These are phyloP conservation scores for Bolboschoenoplectus hybrid DNA, from an alignment of 202 grass and related monocot species.

Conservation along the genomic window DNA sequence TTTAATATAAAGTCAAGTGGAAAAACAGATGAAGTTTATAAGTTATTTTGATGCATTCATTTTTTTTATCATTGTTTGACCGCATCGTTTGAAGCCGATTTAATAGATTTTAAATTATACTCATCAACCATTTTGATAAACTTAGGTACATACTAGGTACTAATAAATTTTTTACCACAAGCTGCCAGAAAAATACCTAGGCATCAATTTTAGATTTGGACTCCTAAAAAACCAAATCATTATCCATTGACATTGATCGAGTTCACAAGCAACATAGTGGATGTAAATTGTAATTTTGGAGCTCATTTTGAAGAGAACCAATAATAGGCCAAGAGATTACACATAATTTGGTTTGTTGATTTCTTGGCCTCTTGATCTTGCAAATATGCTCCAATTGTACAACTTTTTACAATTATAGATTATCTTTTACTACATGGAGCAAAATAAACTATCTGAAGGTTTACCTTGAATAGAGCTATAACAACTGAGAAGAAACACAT, in stretches of 20 bases:
- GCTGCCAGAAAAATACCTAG: background rate
- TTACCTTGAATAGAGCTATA: conserved; percentile 92
- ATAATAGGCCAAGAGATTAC: background rate
- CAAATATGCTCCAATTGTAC: background rate
- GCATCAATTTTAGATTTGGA: background rate
- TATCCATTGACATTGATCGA: background rate
- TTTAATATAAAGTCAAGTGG: background rate
- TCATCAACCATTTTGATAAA: background rate
- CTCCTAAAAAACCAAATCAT: background rate
- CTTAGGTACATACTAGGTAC: background rate
- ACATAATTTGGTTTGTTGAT: background rate
- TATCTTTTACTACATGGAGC: background rate
- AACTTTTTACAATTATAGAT: background rate
- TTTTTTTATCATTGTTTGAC: background rate
- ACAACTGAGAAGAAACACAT: conserved; percentile 92
- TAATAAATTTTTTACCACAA: conserved; percentile 4
- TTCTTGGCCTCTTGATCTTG: background rate
- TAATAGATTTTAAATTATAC: background rate
- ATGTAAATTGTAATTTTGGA: background rate
- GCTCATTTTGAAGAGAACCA: background rate
- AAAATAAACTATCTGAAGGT: background rate
- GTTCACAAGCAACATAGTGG: background rate
- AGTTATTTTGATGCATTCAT: no score
- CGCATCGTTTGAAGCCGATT: background rate
- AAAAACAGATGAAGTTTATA: background rate